A percentile compares a stretch with the other conserved stretches of the same genome.
These are phyloP conservation scores for Myrica gale DNA, from an alignment of 306 rosid genomes.

Conservation along the genomic window DNA sequence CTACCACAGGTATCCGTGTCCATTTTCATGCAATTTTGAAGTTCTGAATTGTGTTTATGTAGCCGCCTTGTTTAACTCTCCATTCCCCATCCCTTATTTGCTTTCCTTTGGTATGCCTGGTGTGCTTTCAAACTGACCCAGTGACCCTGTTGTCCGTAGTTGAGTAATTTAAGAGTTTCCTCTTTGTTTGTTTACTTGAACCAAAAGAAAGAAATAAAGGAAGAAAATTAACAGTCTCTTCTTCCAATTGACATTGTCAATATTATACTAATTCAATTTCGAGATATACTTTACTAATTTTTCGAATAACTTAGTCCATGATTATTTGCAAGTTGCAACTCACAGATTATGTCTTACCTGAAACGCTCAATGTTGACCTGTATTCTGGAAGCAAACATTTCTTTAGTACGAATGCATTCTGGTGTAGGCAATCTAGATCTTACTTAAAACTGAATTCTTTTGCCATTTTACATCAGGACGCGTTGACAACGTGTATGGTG, in stretches of 20 bases:
- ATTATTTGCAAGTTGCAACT: background rate
- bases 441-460: conserved; percentile 7
- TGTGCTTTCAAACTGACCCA: background rate
- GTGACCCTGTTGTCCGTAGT: background rate
- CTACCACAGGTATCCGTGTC: conserved; percentile 61
- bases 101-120: background rate
- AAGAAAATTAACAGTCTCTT: background rate
- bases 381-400: background rate
- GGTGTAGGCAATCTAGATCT: conserved; percentile 5
- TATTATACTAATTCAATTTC: background rate
- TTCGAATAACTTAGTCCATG: background rate
- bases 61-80: background rate
- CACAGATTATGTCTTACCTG: background rate
- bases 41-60: background rate
- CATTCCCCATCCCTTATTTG: conserved; percentile 1
- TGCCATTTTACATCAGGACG: conserved; percentile 45
- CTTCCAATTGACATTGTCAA: background rate
- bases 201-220: too few relatives aligned
- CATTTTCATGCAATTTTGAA: conserved; percentile 2
- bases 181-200: too few relatives aligned
- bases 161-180: background rate
- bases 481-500: conserved; percentile 90
- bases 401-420: background rate
- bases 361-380: background rate
- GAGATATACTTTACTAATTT: background rate